Evolutionary conservation across 805 yeast genomes (phyloP).

Genomic region (Saccharomycopsis synnaedendra): DNA sequence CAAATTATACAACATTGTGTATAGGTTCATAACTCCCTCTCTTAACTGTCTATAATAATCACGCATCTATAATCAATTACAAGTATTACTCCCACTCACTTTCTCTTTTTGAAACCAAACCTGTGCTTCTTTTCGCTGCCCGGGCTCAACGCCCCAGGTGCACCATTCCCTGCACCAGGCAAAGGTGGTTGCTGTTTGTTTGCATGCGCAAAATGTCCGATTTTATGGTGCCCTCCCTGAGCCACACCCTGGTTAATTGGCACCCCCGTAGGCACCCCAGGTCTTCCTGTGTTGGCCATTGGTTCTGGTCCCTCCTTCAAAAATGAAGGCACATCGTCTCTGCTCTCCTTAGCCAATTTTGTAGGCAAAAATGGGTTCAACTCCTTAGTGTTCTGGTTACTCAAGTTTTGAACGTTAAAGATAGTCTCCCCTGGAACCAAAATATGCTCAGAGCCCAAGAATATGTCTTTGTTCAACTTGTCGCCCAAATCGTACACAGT

Average conservation of each 20-base stretch:
- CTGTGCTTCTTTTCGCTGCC: conserved; percentile 13
- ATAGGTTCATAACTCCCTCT: too few species aligned
- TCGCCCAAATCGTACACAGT: conserved; percentile 60
- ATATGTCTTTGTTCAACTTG: conserved; percentile 56
- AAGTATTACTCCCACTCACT: too few species aligned
- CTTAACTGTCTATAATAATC: too few species aligned
- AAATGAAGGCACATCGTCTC: conserved; percentile 9
- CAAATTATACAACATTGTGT: too few species aligned
- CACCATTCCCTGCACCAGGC: background rate
- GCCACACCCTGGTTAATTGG: too few species aligned
- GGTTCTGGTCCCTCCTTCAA: conserved; percentile 10
- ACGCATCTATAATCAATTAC: too few species aligned
- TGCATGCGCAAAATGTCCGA: too few species aligned
- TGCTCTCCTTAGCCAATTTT: conserved; percentile 6
- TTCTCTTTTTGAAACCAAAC: conserved; percentile 10
- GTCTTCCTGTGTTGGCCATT: background rate
- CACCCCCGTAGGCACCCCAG: background rate
- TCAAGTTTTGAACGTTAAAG: conserved; percentile 27
- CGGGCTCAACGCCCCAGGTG: background rate
- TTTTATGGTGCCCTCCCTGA: too few species aligned
- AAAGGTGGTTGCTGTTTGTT: too few species aligned
- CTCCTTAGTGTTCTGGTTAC: conserved; percentile 16
- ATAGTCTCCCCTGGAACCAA: conserved; percentile 39
- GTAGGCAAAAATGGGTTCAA: conserved; percentile 7
- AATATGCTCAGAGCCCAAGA: conserved; percentile 71